These are phyloP conservation scores for Aspergillus arachidicola DNA, from an alignment of 2,329 filamentous ascomycete genomes.

Conservation along the genomic window DNA sequence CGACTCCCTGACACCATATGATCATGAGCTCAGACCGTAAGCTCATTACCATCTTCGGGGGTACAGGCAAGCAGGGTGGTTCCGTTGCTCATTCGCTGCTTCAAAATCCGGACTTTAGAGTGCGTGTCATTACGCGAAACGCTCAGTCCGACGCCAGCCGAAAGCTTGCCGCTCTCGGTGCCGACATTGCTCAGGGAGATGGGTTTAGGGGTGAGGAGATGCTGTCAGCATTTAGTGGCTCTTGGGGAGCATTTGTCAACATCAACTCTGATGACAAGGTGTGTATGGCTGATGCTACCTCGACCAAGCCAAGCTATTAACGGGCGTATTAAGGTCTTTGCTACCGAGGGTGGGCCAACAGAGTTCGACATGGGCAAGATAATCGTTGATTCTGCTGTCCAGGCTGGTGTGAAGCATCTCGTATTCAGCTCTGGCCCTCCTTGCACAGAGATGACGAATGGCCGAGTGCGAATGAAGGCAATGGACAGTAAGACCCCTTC, in stretches of 20 bases:
- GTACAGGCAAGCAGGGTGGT: conserved; percentile 29
- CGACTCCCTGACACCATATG: neutral
- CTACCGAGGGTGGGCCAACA: conserved; percentile 21
- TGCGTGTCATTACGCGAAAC: conserved; percentile 32
- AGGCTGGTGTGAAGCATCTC: conserved; percentile 39
- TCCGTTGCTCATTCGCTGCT: conserved; percentile 31
- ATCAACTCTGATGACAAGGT: conserved; percentile 28
- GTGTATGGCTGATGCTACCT: neutral
- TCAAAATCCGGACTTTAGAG: conserved; percentile 25
- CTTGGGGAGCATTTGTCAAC: conserved; percentile 28
- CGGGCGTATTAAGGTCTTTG: neutral
- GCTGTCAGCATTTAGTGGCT: conserved; percentile 22
- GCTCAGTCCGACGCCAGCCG: conserved; percentile 23
- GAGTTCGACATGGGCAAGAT: conserved; percentile 42
- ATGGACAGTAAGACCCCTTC: conserved; percentile 36
- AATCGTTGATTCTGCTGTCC: conserved; percentile 37
- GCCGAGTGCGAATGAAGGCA: conserved; percentile 32
- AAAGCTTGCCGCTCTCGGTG: conserved; percentile 24
- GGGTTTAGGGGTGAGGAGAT: conserved; percentile 24
- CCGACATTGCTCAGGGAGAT: conserved; percentile 27
- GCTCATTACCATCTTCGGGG: conserved; percentile 17
- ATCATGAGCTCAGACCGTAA: neutral
- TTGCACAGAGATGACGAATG: conserved; percentile 36
- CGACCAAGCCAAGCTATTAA: neutral
- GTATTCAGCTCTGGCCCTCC: conserved; percentile 41